Base-by-base conservation (phyloP, 202 grass and related monocot genomes). In the Eragrostis tef region DNA sequence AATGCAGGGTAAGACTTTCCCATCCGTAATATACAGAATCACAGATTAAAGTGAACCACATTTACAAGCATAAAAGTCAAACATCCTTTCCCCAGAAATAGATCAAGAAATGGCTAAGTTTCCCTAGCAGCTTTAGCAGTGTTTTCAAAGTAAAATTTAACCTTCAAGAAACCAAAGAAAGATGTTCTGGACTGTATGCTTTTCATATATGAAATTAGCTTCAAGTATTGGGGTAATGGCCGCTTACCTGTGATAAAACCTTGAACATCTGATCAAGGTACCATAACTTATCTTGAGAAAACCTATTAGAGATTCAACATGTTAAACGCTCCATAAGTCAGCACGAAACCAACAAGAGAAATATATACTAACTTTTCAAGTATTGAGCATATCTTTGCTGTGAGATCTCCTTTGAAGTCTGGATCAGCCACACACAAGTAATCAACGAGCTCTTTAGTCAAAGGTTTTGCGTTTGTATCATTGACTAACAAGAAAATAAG, bases 261-360 rank as follows among this genome's bases (percentile, higher is more conserved):
- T 94, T 98, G 85, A 98, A 86, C 94, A 98, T 98, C 69, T 98
- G 94, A 86, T 94, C 94, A 42, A 98, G 71, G 53, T 98, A 98
- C 95, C 95, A 98, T 70, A 94, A 79, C 77, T 98, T 98, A 46
- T 98, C 95, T 88, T 94, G 95, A 84, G 90, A 98, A 90, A 98
- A 98, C 86, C 95, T 98, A 86, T 64, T 76, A 64, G 64, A 77
- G 27, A 78, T 51, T 21, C 15, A 85, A 65, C 75, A 61, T 15
- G 56, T 81, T 85, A 85, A 77, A 72, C 15, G 41, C 11, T 61
- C 26, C n/a, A 42, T 42, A 20, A 49, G 12, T 70, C 42, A n/a
- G 49, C 16, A 57, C 25, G 60, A 70, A 61, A 58, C 19, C 42
- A 87, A 78, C 50, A 64, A 42, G 24, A 75, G 49, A 60, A 20